These are phyloP conservation scores for Candolleomyces eurysporus DNA, from an alignment of 768 basidiomycete genomes.

Conservation along the genomic window DNA sequence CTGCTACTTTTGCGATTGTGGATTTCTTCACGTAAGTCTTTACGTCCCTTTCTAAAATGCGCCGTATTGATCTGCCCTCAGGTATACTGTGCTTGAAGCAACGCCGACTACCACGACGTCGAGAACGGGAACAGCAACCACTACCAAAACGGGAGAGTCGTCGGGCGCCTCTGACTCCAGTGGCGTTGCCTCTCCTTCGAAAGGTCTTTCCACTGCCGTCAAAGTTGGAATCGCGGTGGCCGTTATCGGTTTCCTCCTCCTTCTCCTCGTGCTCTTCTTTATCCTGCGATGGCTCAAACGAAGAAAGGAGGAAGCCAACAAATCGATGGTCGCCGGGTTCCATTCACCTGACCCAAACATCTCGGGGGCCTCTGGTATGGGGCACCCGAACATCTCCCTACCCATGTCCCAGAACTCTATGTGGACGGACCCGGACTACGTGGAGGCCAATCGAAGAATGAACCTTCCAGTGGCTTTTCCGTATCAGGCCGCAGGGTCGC, in stretches of 20 bases:
- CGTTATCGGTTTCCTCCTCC: neutral
- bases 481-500: neutral
- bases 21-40: constrained; percentile 1
- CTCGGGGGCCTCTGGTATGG: neutral
- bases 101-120: neutral
- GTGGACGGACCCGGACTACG: constrained; percentile 1
- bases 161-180: neutral
- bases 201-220: neutral
- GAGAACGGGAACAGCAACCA: neutral
- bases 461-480: neutral
- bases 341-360: neutral
- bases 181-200: neutral
- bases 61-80: neutral
- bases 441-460: neutral
- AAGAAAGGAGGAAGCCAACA: neutral
- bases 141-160: neutral
- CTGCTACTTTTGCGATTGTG: constrained; percentile 1
- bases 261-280: constrained; percentile 4
- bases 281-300: neutral
- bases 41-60: neutral
- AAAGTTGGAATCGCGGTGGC: constrained; percentile 1
- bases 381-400: neutral
- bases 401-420: neutral
- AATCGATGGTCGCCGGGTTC: neutral
- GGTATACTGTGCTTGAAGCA: neutral